Base-by-base conservation (phyloP, 371 early-diverging fungal species). In the Circinella minor region DNA sequence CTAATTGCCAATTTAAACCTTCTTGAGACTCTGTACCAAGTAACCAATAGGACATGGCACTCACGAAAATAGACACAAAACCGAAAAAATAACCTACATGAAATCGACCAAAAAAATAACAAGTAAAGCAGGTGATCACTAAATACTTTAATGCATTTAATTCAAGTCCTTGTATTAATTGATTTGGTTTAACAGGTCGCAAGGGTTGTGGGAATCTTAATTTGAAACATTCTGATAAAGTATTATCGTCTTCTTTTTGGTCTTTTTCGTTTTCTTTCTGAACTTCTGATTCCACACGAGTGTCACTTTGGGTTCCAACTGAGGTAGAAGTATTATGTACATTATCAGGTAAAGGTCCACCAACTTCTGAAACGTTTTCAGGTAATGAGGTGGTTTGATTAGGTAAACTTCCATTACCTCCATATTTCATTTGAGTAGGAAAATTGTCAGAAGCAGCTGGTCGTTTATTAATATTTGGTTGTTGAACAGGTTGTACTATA, bases 1-100 rank as follows among this genome's bases (percentile, higher is more conserved):
- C 74, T 6, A 77, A 38, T 55, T 77, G 72, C 77, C 77, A 77
- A 51, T 69, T 71, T n/a, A 77, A 47, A 15, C 72, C 77, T 60
- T 71, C 43, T 36, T 66, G 62, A 6, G 70, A 65, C 34, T 77
- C 72, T n/a, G 64, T 69, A 5, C 72, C 72, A 7, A 74, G 27
- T 11, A 65, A 36, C 67, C 72, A 72, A 59, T 69, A 77, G 3
- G 71, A 65, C 65, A 69, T 37, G n/a, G 46, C 66, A 57, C 73
- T 68, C 68, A 60, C 4, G 15, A 61, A n/a, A 39, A 55, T 60
- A 8, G 47, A 46, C 14, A 71, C 14, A 6, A 73, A 17, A 17
- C 77, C 77, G 4, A 66, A 47, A 8, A 71, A 38, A 27, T 67
- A 60, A 13, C 73, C 63, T 36, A 65, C 68, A 57, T 71, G 51